phyloP scores from a whole-genome alignment of 1,139 yeast species.

The Wickerhamomyces sp. region DNA sequence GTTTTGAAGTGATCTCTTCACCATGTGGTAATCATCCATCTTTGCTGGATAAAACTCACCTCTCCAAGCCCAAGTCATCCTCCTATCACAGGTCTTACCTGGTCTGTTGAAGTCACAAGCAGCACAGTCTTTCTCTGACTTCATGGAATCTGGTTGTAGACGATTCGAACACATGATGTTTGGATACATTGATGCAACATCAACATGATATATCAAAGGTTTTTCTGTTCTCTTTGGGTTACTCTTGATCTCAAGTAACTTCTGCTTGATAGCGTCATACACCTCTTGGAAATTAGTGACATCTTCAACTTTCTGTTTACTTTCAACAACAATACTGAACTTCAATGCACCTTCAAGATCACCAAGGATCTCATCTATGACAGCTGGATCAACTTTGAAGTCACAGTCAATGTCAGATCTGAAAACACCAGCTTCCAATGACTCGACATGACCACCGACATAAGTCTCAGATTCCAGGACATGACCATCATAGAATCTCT shows the following conservation, averaged over 20 bases:
- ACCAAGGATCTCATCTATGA: constrained; percentile 69
- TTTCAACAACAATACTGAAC: constrained; percentile 85
- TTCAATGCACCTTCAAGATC: constrained; percentile 74
- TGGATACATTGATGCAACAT: constrained; percentile 99
- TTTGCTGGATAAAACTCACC: constrained; percentile 94
- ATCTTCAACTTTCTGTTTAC: constrained; percentile 63
- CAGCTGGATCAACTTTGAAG: constrained; percentile 76
- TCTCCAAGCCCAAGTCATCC: constrained; percentile 97
- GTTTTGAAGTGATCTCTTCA: constrained; percentile 73
- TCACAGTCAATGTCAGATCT: constrained; percentile 78
- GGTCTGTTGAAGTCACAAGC: constrained; percentile 96
- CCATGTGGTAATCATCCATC: constrained; percentile 87
- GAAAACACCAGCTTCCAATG: constrained; percentile 96
- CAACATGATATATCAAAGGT: constrained; percentile 94
- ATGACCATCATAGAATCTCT: constrained; percentile 92
- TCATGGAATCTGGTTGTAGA: constrained; percentile 97
- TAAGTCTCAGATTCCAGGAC: constrained; percentile 92
- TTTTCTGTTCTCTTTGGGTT: constrained; percentile 65
- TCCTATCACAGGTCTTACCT: constrained; percentile 87
- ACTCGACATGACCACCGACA: constrained; percentile 98
- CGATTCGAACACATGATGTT: constrained; percentile 98
- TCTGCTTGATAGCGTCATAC: constrained; percentile 47
- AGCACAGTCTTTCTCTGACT: constrained; percentile 92
- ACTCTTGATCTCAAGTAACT: constrained; percentile 52
- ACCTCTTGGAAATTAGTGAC: constrained; percentile 78